Evolutionary conservation across 2,329 filamentous ascomycete species (phyloP).

Genomic region (Colletotrichum sp.): DNA sequence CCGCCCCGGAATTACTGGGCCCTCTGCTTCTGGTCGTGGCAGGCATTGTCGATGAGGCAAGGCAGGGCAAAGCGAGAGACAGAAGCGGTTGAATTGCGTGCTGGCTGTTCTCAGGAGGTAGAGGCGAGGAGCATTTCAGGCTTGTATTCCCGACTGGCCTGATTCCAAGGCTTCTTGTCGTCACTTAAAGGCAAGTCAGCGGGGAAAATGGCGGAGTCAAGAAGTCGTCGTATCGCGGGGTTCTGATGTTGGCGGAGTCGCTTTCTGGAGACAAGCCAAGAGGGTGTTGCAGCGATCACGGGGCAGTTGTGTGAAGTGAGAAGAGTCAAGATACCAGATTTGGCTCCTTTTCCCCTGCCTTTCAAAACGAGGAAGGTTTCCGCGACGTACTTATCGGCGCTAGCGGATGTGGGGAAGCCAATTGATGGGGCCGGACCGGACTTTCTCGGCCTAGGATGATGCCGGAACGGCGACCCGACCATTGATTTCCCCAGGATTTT

Average conservation of each 20-base stretch:
- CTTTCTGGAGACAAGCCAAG: background rate
- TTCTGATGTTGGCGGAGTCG: background rate
- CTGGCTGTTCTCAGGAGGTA: background rate
- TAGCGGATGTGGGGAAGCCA: background rate
- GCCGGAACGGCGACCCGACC: background rate
- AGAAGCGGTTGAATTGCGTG: background rate
- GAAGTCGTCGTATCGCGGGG: background rate
- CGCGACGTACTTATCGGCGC: constrained; percentile 4
- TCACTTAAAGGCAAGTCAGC: background rate
- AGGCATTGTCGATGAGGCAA: background rate
- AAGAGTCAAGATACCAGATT: background rate
- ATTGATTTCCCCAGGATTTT: background rate
- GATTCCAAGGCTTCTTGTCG: background rate
- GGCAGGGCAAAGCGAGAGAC: background rate
- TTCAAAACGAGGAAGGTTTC: background rate
- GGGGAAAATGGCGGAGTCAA: background rate
- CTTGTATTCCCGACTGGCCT: background rate
- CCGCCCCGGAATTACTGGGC: background rate
- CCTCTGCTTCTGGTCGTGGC: background rate
- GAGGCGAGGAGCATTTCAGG: background rate
- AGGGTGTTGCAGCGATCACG: background rate
- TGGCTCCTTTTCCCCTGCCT: background rate
- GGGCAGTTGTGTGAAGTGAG: background rate
- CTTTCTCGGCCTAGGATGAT: background rate
- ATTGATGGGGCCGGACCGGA: background rate